phyloP scores from a whole-genome alignment of 2,329 filamentous ascomycete genomes.

The Fusarium guadeloupense region DNA sequence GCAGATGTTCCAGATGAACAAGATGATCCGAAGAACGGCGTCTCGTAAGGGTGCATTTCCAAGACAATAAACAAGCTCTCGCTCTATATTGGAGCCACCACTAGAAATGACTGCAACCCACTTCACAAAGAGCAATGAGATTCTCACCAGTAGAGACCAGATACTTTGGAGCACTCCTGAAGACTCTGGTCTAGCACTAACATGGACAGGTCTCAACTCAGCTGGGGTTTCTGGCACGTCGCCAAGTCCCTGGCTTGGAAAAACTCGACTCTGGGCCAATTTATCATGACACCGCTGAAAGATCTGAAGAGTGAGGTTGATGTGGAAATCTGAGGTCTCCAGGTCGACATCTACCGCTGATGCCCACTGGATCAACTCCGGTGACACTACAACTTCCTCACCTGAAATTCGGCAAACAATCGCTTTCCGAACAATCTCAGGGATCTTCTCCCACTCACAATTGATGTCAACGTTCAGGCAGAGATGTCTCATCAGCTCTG shows the following conservation, averaged over 20 bases:
- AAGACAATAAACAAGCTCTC: constrained; percentile 21
- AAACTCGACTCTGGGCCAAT: background rate
- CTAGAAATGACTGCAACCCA: constrained; percentile 26
- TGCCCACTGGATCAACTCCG: constrained; percentile 11
- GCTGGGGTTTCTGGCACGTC: too few species aligned
- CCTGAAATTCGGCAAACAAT: constrained; percentile 14
- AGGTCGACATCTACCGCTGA: constrained; percentile 1
- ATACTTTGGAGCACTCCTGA: too few species aligned
- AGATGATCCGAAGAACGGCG: background rate
- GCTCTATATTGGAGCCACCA: constrained; percentile 20
- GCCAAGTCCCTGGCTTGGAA: too few species aligned
- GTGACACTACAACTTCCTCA: constrained; percentile 3
- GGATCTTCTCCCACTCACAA: constrained; percentile 14
- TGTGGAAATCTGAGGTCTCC: constrained; percentile 16
- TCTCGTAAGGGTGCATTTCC: background rate
- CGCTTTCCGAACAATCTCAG: constrained; percentile 12
- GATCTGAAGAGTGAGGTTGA: constrained; percentile 15
- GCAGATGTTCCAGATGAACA: constrained; percentile 15
- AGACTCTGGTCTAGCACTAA: too few species aligned
- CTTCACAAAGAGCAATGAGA: constrained; percentile 9
- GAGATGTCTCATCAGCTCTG: constrained; percentile 21
- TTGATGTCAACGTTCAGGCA: constrained; percentile 18
- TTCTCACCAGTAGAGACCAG: background rate
- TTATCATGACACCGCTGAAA: constrained; percentile 16
- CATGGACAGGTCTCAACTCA: too few species aligned